Conservation (phyloP, 176 grass and related monocot species). For the Tillandsia leiboldiana region DNA sequence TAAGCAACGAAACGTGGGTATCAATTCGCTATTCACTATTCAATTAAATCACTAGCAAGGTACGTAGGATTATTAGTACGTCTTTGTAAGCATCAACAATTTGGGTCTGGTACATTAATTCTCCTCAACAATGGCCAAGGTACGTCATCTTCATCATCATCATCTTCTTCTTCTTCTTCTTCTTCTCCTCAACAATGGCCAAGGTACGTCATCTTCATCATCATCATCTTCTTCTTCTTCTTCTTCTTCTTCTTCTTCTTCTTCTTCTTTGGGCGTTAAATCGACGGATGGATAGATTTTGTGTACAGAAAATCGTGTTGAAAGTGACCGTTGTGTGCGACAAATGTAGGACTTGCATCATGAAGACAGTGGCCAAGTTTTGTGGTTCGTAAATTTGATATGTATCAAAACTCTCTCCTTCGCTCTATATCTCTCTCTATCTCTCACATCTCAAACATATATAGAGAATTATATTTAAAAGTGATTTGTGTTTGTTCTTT, state of each 20-base stretch:
- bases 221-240: too few relatives aligned
- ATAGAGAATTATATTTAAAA: too few relatives aligned
- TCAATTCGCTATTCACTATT: too few relatives aligned
- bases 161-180: too few relatives aligned
- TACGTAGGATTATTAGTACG: too few relatives aligned
- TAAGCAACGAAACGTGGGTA: too few relatives aligned
- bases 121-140: conserved; percentile 16
- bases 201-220: neutral
- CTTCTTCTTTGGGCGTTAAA: neutral
- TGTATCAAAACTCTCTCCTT: too few relatives aligned
- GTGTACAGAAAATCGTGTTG: conserved; percentile 62
- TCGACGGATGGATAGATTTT: neutral
- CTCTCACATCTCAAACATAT: too few relatives aligned
- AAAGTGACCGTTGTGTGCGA: conserved; percentile 35
- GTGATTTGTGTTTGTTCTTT: too few relatives aligned
- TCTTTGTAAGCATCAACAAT: too few relatives aligned
- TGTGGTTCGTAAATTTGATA: conserved; percentile 16
- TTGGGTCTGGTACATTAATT: too few relatives aligned
- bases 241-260: neutral
- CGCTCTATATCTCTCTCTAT: neutral
- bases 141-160: neutral
- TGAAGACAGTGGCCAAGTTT: conserved; percentile 27
- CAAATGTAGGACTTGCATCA: conserved; percentile 38
- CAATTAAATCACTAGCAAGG: too few relatives aligned
- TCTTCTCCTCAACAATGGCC: conserved; percentile 9